Percentiles rank a stretch among this genome's conserved stretches.
Conservation (phyloP, 176 grass and related monocot species). For the Chloris gayana region DNA sequence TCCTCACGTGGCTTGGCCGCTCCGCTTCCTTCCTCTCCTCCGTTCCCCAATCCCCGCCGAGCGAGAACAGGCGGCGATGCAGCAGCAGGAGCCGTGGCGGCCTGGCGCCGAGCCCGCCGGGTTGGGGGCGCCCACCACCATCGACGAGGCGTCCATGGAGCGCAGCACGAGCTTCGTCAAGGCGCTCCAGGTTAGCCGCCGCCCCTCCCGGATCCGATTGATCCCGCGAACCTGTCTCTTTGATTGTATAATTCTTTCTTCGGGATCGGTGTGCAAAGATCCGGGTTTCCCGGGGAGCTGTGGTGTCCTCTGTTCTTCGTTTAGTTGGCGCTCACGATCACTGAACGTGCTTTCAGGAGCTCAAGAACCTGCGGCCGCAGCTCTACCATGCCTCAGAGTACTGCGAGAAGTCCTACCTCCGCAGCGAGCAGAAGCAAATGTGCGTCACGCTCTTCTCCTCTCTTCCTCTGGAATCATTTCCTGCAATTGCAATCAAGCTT, state of each 20-base stretch:
- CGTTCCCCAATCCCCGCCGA: neutral
- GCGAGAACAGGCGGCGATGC: conserved; percentile 29
- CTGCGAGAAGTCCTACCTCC: conserved; percentile 97
- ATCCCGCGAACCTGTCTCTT: neutral
- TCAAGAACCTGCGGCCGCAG: conserved; percentile 97
- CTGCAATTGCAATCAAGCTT: conserved; percentile 3
- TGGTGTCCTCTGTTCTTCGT: conserved; percentile 9
- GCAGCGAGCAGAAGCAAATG: conserved; percentile 88
- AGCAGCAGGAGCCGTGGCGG: conserved; percentile 48
- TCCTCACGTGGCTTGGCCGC: conserved; percentile 6
- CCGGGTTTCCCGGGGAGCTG: conserved; percentile 31
- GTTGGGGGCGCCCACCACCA: conserved; percentile 43
- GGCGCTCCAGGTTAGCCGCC: conserved; percentile 73
- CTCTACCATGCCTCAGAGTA: conserved; percentile 93
- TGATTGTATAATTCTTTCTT: neutral
- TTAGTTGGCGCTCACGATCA: conserved; percentile 19
- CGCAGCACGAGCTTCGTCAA: conserved; percentile 97
- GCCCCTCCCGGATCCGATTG: conserved; percentile 19
- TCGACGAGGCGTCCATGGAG: conserved; percentile 98
- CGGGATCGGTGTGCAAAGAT: conserved; percentile 24
- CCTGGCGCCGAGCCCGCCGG: conserved; percentile 25
- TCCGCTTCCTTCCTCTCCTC: conserved; percentile 12
- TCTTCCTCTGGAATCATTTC: conserved; percentile 25
- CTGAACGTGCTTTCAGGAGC: conserved; percentile 59
- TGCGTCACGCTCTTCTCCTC: conserved; percentile 48